A percentile compares a stretch with the other conserved stretches of the same genome.
Conservation (phyloP, 2,329 filamentous ascomycete genomes). For the Podosphaera xanthii region DNA sequence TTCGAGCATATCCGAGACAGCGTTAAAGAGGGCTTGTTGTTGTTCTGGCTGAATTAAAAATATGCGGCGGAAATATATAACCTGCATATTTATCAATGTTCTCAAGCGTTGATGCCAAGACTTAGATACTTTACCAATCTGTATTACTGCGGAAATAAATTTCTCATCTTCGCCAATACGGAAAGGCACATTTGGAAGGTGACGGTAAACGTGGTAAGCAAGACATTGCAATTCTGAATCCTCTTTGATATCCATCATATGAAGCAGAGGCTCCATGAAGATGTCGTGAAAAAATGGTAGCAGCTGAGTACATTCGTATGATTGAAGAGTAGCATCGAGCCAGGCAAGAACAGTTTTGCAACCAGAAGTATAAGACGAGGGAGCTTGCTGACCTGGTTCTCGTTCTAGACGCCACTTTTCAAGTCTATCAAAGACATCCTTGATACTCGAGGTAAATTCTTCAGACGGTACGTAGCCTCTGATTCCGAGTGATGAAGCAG, state of each 20-base stretch:
- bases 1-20: slow-evolving; percentile 86
- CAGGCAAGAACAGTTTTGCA: slow-evolving; percentile 91
- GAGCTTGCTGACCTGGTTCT: slow-evolving; percentile 70
- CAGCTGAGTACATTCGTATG: slow-evolving; percentile 78
- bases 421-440: slow-evolving; percentile 52
- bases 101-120: slow-evolving; percentile 93
- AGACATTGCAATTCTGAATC: slow-evolving; percentile 86
- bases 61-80: slow-evolving; percentile 89
- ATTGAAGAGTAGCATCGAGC: slow-evolving; percentile 78
- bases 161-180: slow-evolving; percentile 61
- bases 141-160: slow-evolving; percentile 70
- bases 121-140: slow-evolving; percentile 59
- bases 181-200: slow-evolving; percentile 87
- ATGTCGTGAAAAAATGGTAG: slow-evolving; percentile 74
- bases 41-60: slow-evolving; percentile 61
- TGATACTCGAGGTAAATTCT: slow-evolving; percentile 51
- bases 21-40: slow-evolving; percentile 63
- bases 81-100: slow-evolving; percentile 93
- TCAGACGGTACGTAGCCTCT: slow-evolving; percentile 60
- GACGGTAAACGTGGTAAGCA: slow-evolving; percentile 90
- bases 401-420: slow-evolving; percentile 76
- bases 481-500: slow-evolving; percentile 58
- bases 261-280: slow-evolving; percentile 78
- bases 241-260: slow-evolving; percentile 99
- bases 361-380: slow-evolving; percentile 81